Evolutionary conservation across 2,329 filamentous ascomycete species (phyloP), one percentile per base, ranked within the genome.

Genomic region (Pestalotiopsis fici): DNA sequence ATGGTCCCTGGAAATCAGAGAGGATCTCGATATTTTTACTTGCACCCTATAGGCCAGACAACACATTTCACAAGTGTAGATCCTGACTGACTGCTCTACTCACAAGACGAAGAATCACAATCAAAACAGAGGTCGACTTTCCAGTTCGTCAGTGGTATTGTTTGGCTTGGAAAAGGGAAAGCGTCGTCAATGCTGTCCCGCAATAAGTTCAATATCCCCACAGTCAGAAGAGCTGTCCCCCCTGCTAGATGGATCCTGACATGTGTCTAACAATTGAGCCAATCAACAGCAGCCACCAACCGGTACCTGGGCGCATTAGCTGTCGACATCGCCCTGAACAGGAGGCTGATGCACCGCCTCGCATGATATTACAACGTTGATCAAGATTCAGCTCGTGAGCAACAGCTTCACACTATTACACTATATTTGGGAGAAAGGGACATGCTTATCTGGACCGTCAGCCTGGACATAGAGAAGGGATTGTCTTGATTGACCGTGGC

Each of bases 321-420:
- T 50, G 43, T 50, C 43, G 43, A 50, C 43, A n/a, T 27, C 23
- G 23, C 39, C 7, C 47, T 43, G 12, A 9, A 43, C 43, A 54
- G 55, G 55, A 59, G 64, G 55, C 50, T 43, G 64, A 59, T 59
- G 64, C 35, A 50, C 64, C 39, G 31, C 64, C 64, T 59, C 5
- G 43, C 18, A n/a, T 47, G 31, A 35, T 7, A 54, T 50, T 28
- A 65, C 64, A 35, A 27, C 54, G n/a, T 65, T 25, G 23, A 27
- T 4, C 55, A 57, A 31, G 27, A 23, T 11, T 57, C 55, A 3
- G 13, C 23, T 27, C 21, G 27, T 23, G 18, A 57, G n/a, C 55
- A 57, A 57, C 55, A 31, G 27, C 55, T 31, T 15, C 55, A 57
- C 23, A 15, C 15, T 4, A 18, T 12, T 11, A 25, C 55, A 15